These are phyloP conservation scores for Catenaria anguillulae DNA, from an alignment of 371 early-diverging fungal genomes.

Conservation along the genomic window DNA sequence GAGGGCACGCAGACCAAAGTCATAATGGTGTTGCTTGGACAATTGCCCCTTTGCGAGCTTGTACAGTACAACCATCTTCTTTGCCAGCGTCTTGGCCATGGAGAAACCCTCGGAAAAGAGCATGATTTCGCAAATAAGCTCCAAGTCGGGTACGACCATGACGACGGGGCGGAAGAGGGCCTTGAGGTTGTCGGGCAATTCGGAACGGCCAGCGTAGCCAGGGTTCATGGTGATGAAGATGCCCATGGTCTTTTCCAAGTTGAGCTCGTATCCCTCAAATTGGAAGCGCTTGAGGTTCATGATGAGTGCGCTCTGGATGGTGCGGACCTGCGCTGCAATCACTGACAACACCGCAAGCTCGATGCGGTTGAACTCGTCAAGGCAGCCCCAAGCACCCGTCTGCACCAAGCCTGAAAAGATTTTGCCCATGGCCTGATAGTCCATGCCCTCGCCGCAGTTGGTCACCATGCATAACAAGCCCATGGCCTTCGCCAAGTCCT, in stretches of 20 bases:
- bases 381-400: constrained; percentile 45
- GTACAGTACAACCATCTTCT: constrained; percentile 42
- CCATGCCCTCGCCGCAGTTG: constrained; percentile 48
- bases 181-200: constrained; percentile 43
- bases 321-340: constrained; percentile 41
- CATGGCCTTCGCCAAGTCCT: constrained; percentile 39
- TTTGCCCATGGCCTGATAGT: constrained; percentile 40
- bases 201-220: constrained; percentile 44
- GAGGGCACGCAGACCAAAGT: constrained; percentile 36
- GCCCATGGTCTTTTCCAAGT: constrained; percentile 31
- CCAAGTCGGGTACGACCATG: constrained; percentile 43
- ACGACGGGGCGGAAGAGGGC: constrained; percentile 41
- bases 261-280: constrained; percentile 41
- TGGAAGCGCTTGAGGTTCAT: constrained; percentile 35
- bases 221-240: constrained; percentile 44
- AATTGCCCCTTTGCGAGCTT: constrained; percentile 35
- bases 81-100: constrained; percentile 34
- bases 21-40: constrained; percentile 42
- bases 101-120: constrained; percentile 43
- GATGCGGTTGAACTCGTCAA: constrained; percentile 54
- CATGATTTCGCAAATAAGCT: constrained; percentile 45
- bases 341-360: constrained; percentile 37
- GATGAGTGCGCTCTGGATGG: constrained; percentile 39
- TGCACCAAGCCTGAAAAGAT: constrained; percentile 41
- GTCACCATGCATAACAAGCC: constrained; percentile 43